Conservation (phyloP, 768 basidiomycete species). For the Arthromyces matolae region DNA sequence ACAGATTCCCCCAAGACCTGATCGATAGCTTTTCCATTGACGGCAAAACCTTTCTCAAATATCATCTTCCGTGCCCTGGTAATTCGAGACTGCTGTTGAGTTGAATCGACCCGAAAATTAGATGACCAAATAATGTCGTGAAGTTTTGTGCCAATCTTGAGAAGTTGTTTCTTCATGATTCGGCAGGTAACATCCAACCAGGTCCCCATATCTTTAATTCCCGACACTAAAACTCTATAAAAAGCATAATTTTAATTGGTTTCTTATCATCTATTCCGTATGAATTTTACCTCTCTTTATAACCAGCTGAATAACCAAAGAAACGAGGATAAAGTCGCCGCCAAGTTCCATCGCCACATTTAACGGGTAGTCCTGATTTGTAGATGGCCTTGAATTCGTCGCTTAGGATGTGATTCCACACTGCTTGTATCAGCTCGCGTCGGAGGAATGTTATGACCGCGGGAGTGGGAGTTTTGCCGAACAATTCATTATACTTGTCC, state of each 20-base stretch:
- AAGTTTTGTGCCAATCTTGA: no score
- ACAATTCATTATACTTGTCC: background rate
- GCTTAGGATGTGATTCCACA: background rate
- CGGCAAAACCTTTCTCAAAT: conserved; percentile 22
- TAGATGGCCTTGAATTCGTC: background rate
- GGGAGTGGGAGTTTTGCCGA: background rate
- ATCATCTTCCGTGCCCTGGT: conserved; percentile 18
- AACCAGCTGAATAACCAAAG: conserved; percentile 1
- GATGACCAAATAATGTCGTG: background rate
- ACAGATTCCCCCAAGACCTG: conserved; percentile 16
- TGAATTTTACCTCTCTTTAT: background rate
- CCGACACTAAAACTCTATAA: no score
- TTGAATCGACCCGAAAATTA: background rate
- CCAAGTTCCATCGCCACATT: background rate
- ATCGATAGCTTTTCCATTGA: conserved; percentile 23
- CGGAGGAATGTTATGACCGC: background rate
- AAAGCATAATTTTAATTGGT: no score
- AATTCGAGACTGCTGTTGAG: no score
- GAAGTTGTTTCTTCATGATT: no score
- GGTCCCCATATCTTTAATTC: no score
- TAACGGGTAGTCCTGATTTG: background rate
- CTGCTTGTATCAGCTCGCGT: background rate
- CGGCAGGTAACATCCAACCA: no score
- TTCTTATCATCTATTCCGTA: no score
- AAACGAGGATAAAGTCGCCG: background rate